phyloP scores from a whole-genome alignment of 2,329 filamentous ascomycete species.

The Aaosphaeria pasadenensis region DNA sequence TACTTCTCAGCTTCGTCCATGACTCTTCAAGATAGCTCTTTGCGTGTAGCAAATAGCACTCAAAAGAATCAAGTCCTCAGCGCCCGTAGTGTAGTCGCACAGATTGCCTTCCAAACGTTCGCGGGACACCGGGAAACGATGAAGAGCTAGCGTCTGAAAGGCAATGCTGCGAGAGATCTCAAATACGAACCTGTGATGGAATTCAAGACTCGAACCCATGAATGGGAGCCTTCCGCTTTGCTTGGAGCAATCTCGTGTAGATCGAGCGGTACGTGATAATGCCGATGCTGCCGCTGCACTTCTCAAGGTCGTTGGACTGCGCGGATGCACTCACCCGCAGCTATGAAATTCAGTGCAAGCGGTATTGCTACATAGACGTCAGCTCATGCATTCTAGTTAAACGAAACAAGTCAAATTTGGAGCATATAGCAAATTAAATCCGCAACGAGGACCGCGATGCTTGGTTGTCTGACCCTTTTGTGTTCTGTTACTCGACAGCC shows the following conservation, averaged over 20 bases:
- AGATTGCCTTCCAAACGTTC: slow-evolving; percentile 20
- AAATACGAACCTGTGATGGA: slow-evolving; percentile 38
- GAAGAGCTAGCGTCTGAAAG: neutral
- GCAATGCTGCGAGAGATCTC: slow-evolving; percentile 32
- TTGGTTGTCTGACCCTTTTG: slow-evolving; percentile 64
- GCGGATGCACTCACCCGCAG: slow-evolving; percentile 73
- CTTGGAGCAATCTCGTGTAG: no score
- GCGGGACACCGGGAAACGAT: neutral
- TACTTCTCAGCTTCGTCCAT: slow-evolving; percentile 83
- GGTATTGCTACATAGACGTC: slow-evolving; percentile 59
- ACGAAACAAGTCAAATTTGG: no score
- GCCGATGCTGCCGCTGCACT: slow-evolving; percentile 65
- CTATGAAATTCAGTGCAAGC: slow-evolving; percentile 84
- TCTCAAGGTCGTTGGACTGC: slow-evolving; percentile 35
- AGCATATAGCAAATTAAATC: neutral
- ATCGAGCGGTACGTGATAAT: slow-evolving; percentile 5
- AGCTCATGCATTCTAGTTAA: no score
- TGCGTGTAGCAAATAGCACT: no score
- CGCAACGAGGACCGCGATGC: slow-evolving; percentile 2
- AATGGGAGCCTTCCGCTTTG: neutral
- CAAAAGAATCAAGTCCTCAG: slow-evolving; percentile 43
- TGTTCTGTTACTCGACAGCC: slow-evolving; percentile 73
- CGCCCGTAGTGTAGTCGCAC: slow-evolving; percentile 79
- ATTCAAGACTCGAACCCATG: slow-evolving; percentile 11
- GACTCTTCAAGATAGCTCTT: slow-evolving; percentile 1